Conservation (phyloP, 371 early-diverging fungal genomes). For the Mortierella sp. region DNA sequence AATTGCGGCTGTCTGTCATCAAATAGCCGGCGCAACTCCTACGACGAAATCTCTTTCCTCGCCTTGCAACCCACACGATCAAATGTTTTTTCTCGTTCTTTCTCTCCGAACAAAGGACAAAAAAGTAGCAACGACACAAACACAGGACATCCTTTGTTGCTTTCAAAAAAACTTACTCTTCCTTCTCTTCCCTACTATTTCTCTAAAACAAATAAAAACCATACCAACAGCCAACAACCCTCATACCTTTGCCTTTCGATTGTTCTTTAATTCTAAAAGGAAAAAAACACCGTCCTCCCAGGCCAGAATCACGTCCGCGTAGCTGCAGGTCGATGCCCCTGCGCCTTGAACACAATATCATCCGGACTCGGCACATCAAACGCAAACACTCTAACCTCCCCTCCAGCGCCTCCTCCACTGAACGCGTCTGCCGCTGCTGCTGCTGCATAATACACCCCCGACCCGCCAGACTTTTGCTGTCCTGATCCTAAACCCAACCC, state of each 20-base stretch:
- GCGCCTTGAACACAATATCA: constrained; percentile 82
- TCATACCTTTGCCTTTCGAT: not conserved
- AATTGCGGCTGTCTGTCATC: not conserved
- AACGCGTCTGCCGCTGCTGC: not conserved
- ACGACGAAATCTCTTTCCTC: not conserved
- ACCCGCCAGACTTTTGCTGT: too few relatives aligned
- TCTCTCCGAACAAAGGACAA: too few relatives aligned
- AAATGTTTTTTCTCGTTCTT: not conserved
- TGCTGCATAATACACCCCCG: too few relatives aligned
- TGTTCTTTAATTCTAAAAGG: not conserved
- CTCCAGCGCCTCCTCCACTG: not conserved
- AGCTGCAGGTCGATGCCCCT: constrained; percentile 62
- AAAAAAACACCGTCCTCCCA: not conserved
- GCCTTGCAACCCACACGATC: too few relatives aligned
- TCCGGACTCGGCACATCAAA: constrained; percentile 93
- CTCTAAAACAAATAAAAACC: not conserved
- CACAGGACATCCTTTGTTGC: too few relatives aligned
- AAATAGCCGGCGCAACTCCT: not conserved
- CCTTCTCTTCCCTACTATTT: not conserved
- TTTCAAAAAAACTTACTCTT: too few relatives aligned
- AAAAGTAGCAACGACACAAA: too few relatives aligned
- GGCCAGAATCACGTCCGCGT: not conserved
- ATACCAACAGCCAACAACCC: too few relatives aligned
- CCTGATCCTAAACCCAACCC: not conserved
- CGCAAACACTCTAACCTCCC: constrained; percentile 61